Evolutionary conservation across 1,284 basidiomycete species (phyloP).

Genomic region (Omphalotus olearius): DNA sequence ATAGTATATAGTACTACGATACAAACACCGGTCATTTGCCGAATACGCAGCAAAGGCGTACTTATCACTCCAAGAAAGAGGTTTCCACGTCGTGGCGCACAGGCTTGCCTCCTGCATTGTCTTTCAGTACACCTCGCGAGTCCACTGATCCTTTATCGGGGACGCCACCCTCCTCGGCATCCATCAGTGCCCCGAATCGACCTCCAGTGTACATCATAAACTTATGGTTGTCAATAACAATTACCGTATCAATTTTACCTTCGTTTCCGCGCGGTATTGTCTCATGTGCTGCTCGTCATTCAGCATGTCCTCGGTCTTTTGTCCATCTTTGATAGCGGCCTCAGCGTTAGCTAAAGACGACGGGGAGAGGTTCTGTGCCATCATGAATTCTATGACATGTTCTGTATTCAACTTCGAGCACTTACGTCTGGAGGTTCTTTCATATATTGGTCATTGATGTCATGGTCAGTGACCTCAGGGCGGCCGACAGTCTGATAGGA

Average conservation of each 20-base stretch:
- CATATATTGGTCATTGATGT: too few species aligned
- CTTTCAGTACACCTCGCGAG: background rate
- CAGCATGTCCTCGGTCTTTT: background rate
- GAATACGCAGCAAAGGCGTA: too few species aligned
- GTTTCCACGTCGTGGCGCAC: constrained; percentile 4
- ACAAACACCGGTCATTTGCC: too few species aligned
- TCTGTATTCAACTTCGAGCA: too few species aligned
- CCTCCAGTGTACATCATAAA: background rate
- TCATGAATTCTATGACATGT: too few species aligned
- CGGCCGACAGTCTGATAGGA: too few species aligned
- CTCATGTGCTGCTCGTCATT: constrained; percentile 8
- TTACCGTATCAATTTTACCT: background rate
- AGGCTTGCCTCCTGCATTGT: background rate
- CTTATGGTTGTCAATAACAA: background rate
- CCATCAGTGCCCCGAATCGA: background rate
- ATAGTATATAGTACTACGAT: too few species aligned
- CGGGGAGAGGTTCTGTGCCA: constrained; percentile 1
- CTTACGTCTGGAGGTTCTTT: too few species aligned
- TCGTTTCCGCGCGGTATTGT: constrained; percentile 2
- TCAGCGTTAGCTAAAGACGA: background rate
- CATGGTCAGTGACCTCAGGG: too few species aligned
- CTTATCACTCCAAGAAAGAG: background rate
- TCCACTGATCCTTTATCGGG: constrained; percentile 1
- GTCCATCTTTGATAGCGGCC: background rate
- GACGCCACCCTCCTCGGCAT: constrained; percentile 3